Evolutionary conservation across 2,329 filamentous ascomycete genomes (phyloP), one percentile per base, ranked within the genome.

Genomic region (Monilinia laxa): DNA sequence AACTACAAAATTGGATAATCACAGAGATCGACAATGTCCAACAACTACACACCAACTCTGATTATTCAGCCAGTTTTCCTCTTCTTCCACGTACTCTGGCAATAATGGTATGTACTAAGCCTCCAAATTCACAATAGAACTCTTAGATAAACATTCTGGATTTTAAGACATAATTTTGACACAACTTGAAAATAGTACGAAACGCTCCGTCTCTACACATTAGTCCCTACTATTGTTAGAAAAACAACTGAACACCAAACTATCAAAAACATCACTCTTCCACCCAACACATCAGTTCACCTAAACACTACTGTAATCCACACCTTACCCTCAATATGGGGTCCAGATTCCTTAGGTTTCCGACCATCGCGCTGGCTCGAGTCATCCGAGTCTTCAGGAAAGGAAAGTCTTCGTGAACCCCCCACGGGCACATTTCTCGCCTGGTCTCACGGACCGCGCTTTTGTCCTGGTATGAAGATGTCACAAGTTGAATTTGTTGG

Each of bases 361-460:
- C 78, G 81, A 54, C 85, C 85, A 0, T 82, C 86, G 72, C 80
- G 85, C 52, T 87, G 85, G 85, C 76, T 87, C 42, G 58, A 67
- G 7, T 31, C 58, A 7, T 56, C 65, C 23, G 28, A 54, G 12
- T 47, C 52, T 42, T 63, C 58, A 6, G 45, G 35, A 3, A 60
- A 11, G 2, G 57, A 60, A 60, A 60, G 20, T 5, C 28, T 68
- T 6, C 62, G 63, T 45, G 49, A 69, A 23, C 65, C 68, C n/a
- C 55, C 62, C 18, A 64, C 49, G 18, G 65, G 68, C 28, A 42
- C 70, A 7, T 77, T 72, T 68, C 64, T 75, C 12, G 72, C 75
- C 11, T 77, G 76, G 59, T 71, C 70, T 4, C 73, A 74, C 28
- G 76, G 76, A 20, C 65, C 70, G 18, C 69, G 76, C 25, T 70